Base-by-base conservation (phyloP, 371 early-diverging fungal species). In the Mucor plumbeus region DNA sequence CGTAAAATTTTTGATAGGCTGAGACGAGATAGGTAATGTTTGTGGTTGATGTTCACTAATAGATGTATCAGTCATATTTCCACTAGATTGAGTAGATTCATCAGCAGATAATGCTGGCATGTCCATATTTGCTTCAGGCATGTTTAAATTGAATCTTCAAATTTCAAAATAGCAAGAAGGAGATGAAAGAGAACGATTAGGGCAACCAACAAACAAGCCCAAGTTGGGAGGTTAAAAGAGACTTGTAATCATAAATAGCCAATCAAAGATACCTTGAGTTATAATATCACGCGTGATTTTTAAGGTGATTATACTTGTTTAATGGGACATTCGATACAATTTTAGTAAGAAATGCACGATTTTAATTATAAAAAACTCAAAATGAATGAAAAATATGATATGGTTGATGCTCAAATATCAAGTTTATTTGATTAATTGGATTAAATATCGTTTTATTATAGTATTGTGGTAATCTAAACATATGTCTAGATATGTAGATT, bases 81-180 rank as follows among this genome's bases (percentile, higher is more conserved):
- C 48, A 19, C 55, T 59, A 14, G 67, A 67, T 8, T 64, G 63
- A 13, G 56, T 54, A 41, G 69, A 59, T 33, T 71, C 67, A 43
- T 71, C 67, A 43, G 67, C 55, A 39, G 67, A 63, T 38, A 71
- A 33, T n/a, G 54, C 62, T 34, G 71, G 63, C 50, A 67, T 54
- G 33, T 63, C 71, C 36, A 48, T 56, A 15, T 56, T 36, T n/a
- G 34, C 56, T 36, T 35, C 36, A 56, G 56, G 17, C 56, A 56
- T 56, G 19, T 33, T 36, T 7, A 36, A 35, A 35, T 13, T 1
- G 15, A 31, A 54, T 8, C 4, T 31, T 31, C 26, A 26, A 26
- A 26, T 26, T 26, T 13, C 1, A 56, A 34, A 56, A 56, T 34
- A n/a, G 17, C 7, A 17, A 35, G 34, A n/a, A 17, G 19, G 17